Conservation (phyloP, 495 filamentous ascomycete species). For the Penicillium goetzii region DNA sequence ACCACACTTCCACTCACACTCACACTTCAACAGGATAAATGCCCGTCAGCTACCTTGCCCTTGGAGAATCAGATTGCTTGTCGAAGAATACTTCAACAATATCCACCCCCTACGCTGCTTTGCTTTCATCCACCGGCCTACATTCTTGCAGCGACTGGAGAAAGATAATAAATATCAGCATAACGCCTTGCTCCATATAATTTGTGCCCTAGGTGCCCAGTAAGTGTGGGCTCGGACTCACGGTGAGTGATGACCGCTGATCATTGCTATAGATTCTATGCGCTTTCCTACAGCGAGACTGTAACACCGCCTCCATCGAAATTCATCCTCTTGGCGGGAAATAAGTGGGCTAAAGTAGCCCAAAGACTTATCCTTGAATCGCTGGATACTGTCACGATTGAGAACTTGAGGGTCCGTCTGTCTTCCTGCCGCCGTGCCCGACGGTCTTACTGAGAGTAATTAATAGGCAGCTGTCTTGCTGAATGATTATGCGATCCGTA, state of each 20-base stretch:
- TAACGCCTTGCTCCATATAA: constrained; percentile 37
- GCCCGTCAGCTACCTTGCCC: constrained; percentile 26
- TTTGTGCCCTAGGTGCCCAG: constrained; percentile 44
- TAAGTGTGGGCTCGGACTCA: constrained; percentile 18
- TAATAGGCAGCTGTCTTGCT: constrained; percentile 35
- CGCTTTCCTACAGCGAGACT: constrained; percentile 31
- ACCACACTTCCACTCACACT: not conserved
- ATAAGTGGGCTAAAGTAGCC: constrained; percentile 36
- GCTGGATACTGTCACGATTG: constrained; percentile 39
- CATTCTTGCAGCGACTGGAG: constrained; percentile 38
- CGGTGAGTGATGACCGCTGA: not conserved
- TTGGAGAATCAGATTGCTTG: constrained; percentile 29
- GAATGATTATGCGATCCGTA: constrained; percentile 38
- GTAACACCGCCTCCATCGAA: constrained; percentile 17
- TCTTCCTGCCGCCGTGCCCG: not conserved
- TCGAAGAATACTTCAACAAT: constrained; percentile 43
- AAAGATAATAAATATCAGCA: constrained; percentile 22
- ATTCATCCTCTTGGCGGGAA: constrained; percentile 28
- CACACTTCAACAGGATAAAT: constrained; percentile 21
- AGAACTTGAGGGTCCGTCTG: constrained; percentile 36
- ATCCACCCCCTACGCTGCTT: constrained; percentile 44
- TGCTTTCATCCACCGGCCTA: constrained; percentile 42
- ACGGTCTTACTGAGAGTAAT: not conserved
- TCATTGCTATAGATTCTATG: constrained; percentile 25
- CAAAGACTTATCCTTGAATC: constrained; percentile 35